Base-by-base conservation (phyloP, 1,139 yeast species). In the Yamadazyma taylorii region DNA sequence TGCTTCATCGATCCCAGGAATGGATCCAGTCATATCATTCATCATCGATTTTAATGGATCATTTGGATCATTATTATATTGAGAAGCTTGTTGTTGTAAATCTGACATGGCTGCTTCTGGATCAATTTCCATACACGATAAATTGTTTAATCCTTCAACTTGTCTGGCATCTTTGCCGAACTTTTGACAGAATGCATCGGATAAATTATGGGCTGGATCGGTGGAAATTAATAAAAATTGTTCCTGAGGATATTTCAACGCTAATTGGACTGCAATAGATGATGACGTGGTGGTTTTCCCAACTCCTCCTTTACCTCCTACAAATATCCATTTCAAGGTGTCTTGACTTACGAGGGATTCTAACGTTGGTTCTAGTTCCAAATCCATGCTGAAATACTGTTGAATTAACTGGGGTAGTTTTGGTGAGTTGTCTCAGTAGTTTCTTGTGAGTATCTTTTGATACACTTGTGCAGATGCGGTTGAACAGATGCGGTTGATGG, bases 231-330 rank as follows among this genome's bases (percentile, higher is more conserved):
- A 71, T 44, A 92, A 71, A 48, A 89, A 95, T 53, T 85, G 82
- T 48, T 87, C 90, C 22, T 78, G 60, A 36, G 94, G 92, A 57
- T 87, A 83, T 40, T 86, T 81, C 42, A 88, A 68, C 3, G 94
- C 92, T 56, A 85, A 69, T 64, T 92, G 97, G 42, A 90, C 86
- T 19, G 98, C 96, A 50, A 92, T 77, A 16, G 97, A 89, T 35
- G 96, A 90, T 1, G 97, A 90, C 3, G 97, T 87, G 31, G 98
- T 92, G 49, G 98, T 92, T 62, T 92, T 92, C 51, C 98, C 98
- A 27, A 92, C 98, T 64, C 98, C 98, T 60, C 98, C 98, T 71
- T 92, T 92, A 53, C 98, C 98, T 45, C 98, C 98, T 30, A 90
- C 97, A 57, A 92, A 92, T 48, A 92, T 85, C 98, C 98, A 92